Evolutionary conservation across 805 yeast species (phyloP), one percentile per base, ranked within the genome.

Genomic region (Candida sonorensis): DNA sequence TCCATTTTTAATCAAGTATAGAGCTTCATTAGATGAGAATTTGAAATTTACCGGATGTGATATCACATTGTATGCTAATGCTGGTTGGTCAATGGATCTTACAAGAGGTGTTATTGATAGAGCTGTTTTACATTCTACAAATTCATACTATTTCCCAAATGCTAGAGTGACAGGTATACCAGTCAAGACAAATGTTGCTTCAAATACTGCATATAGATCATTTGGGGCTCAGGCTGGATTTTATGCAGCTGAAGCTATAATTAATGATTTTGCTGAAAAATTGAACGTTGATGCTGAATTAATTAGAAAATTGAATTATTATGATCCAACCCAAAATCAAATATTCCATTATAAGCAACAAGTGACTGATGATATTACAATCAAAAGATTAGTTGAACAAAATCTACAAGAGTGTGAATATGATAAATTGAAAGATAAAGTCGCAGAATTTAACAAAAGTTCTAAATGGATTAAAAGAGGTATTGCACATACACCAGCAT

Each of bases 161-260:
- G 64, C 61, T 10, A 36, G 50, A 22, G 55, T 66, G 17, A 39
- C 47, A 15, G 68, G 64, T 4, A 51, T 48, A 25, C 64, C 67
- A 3, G 66, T 69, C 42, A 55, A 57, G 38, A 67, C 73, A 10
- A 66, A 66, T 37, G 52, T 61, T 8, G 69, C 69, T 2, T 64
- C 72, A 3, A 67, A 67, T 43, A 67, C 73, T 3, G 73, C 73
- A 5, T 67, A 60, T 41, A 54, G 73, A 36, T 69, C 71, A 4
- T 67, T 67, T 44, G 73, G 73, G 17, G 72, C 69, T 3, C 72
- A 70, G 7, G 72, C 68, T 33, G 73, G 72, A 4, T 64, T 67
- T 65, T 64, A 60, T 36, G 52, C 57, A 22, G 62, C 64, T 3
- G 73, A 67, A 38, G 42, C 59, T 13, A 60, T 66, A 29, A 54